Conservation (phyloP, 306 rosid species). For the Vigna trinervia region DNA sequence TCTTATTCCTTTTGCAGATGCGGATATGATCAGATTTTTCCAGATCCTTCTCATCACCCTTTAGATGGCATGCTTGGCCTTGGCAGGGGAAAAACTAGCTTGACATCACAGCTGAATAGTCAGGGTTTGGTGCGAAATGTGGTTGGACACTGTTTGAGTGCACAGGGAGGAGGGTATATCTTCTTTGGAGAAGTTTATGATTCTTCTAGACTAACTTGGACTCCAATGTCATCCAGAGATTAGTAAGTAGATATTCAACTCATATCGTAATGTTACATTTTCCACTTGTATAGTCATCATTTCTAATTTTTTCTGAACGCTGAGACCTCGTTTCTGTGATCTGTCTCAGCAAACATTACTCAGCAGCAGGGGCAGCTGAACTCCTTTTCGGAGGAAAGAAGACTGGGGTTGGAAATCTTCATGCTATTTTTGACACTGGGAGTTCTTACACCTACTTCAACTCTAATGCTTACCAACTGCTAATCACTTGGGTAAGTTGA, state of each 20-base stretch:
- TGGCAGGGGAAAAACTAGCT: slow-evolving; percentile 83
- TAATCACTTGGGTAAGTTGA: slow-evolving; percentile 67
- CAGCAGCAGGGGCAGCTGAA: slow-evolving; percentile 78
- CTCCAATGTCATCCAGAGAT: slow-evolving; percentile 69
- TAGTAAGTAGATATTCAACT: slow-evolving; percentile 50
- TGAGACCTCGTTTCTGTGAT: slow-evolving; percentile 29
- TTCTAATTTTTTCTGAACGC: slow-evolving; percentile 11
- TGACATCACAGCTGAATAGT: slow-evolving; percentile 73
- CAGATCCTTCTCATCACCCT: slow-evolving; percentile 69
- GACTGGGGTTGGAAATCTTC: slow-evolving; percentile 58
- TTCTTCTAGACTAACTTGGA: slow-evolving; percentile 67
- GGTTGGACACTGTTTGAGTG: slow-evolving; percentile 83
- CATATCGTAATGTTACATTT: slow-evolving; percentile 11
- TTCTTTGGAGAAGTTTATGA: slow-evolving; percentile 83
- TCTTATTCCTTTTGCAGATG: slow-evolving; percentile 58
- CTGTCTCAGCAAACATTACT: slow-evolving; percentile 74
- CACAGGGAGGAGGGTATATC: slow-evolving; percentile 86
- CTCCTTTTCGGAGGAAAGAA: slow-evolving; percentile 70
- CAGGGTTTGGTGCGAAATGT: slow-evolving; percentile 77
- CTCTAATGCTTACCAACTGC: slow-evolving; percentile 66
- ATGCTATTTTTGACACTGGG: slow-evolving; percentile 79
- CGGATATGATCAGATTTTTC: slow-evolving; percentile 83
- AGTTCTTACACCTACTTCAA: slow-evolving; percentile 85
- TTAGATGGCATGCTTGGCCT: slow-evolving; percentile 92
- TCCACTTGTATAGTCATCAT: background rate